Evolutionary conservation across 371 early-diverging fungal species (phyloP).

Genomic region (Mortierella sp.): DNA sequence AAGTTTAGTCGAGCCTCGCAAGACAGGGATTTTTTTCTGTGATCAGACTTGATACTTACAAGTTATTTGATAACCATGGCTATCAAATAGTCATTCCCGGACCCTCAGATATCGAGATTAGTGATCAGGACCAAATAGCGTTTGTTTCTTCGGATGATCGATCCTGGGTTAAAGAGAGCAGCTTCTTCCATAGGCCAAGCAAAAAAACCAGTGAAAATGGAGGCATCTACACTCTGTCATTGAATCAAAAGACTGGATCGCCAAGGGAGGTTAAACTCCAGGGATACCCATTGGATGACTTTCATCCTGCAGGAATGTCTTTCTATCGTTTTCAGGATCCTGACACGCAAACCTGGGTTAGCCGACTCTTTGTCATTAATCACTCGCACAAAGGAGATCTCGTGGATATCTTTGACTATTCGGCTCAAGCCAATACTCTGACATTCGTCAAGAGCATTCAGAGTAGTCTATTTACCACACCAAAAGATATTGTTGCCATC

Average conservation of each 20-base stretch:
- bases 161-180: conserved; percentile 44
- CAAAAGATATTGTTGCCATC: conserved; percentile 44
- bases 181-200: conserved; percentile 53
- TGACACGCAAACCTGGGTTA: conserved; percentile 16
- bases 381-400: conserved; percentile 49
- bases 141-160: conserved; percentile 54
- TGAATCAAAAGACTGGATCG: conserved; percentile 24
- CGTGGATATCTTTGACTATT: conserved; percentile 50
- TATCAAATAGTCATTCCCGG: conserved; percentile 36
- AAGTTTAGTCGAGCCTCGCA: not conserved
- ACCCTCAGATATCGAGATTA: conserved; percentile 48
- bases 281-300: conserved; percentile 28
- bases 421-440: conserved; percentile 19
- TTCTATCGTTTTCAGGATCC: conserved; percentile 28
- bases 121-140: conserved; percentile 33
- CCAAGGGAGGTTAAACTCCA: conserved; percentile 30
- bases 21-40: too few relatives aligned
- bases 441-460: conserved; percentile 35
- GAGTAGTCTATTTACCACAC: conserved; percentile 39
- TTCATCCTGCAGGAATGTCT: conserved; percentile 54
- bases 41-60: too few relatives aligned
- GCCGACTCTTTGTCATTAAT: conserved; percentile 53
- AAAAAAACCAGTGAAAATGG: conserved; percentile 40
- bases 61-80: not conserved
- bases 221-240: conserved; percentile 41